A percentile compares a stretch with the other conserved stretches of the same genome.
These are phyloP conservation scores for Leccinum pallidistipes DNA, from an alignment of 1,284 basidiomycete species.

Conservation along the genomic window DNA sequence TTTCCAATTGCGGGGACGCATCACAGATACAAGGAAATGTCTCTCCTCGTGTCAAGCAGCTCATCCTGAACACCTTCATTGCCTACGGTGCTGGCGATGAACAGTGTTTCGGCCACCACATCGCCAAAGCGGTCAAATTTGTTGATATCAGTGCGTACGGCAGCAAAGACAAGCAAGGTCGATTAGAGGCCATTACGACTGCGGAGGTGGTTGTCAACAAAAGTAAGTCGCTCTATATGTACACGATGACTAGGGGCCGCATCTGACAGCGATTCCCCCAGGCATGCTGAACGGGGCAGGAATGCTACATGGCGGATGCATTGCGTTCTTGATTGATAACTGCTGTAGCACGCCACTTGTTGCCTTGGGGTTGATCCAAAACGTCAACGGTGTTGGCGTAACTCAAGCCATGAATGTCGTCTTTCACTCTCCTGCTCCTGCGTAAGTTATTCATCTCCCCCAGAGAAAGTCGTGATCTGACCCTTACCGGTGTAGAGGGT, in stretches of 20 bases:
- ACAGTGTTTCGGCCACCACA: slow-evolving; percentile 57
- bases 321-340: slow-evolving; percentile 72
- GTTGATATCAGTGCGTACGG: slow-evolving; percentile 54
- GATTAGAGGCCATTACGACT: slow-evolving; percentile 56
- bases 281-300: slow-evolving; percentile 74
- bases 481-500: slow-evolving; percentile 44
- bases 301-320: slow-evolving; percentile 69
- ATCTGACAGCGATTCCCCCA: slow-evolving; percentile 26
- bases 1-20: slow-evolving; percentile 55
- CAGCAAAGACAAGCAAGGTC: slow-evolving; percentile 44
- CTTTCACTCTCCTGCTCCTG: slow-evolving; percentile 64
- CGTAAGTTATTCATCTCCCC: slow-evolving; percentile 40
- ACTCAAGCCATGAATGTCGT: slow-evolving; percentile 66
- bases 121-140: slow-evolving; percentile 59
- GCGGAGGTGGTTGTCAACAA: slow-evolving; percentile 62
- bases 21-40: slow-evolving; percentile 60
- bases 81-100: slow-evolving; percentile 63
- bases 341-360: slow-evolving; percentile 67
- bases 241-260: background rate
- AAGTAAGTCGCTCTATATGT: slow-evolving; percentile 38
- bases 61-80: slow-evolving; percentile 63
- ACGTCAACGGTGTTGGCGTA: slow-evolving; percentile 69
- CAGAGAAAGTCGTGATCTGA: slow-evolving; percentile 2
- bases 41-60: slow-evolving; percentile 57
- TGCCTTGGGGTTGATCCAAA: slow-evolving; percentile 56